Evolutionary conservation across 2,329 filamentous ascomycete genomes (phyloP).

Genomic region (Talaromyces sp.): DNA sequence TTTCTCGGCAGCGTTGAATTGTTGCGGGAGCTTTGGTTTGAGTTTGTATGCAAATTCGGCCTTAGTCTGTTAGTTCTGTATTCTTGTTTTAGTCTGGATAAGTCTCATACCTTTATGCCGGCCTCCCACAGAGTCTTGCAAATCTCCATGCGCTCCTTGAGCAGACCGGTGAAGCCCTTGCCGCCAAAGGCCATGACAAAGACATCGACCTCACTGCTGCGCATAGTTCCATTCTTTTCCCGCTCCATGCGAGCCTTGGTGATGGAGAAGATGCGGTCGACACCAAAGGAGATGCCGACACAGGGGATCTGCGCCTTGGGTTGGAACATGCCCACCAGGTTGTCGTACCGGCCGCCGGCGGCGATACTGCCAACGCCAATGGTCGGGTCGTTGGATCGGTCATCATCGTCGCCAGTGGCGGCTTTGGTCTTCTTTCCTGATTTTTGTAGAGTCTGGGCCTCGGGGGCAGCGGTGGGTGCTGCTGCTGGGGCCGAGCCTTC

Average conservation of each 20-base stretch:
- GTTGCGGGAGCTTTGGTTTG: slow-evolving; percentile 80
- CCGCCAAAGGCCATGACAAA: slow-evolving; percentile 94
- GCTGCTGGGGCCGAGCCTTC: slow-evolving; percentile 64
- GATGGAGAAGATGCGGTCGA: slow-evolving; percentile 92
- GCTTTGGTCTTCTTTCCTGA: slow-evolving; percentile 42
- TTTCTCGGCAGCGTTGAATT: slow-evolving; percentile 85
- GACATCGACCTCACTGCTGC: slow-evolving; percentile 76
- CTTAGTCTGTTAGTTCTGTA: slow-evolving; percentile 32
- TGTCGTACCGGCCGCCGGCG: slow-evolving; percentile 86
- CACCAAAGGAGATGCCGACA: slow-evolving; percentile 86
- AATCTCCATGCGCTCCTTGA: slow-evolving; percentile 79
- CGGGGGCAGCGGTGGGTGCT: slow-evolving; percentile 35
- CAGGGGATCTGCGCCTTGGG: slow-evolving; percentile 83
- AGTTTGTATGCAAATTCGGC: slow-evolving; percentile 86
- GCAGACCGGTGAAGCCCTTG: slow-evolving; percentile 73
- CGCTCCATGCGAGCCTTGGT: slow-evolving; percentile 70
- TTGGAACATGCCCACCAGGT: slow-evolving; percentile 89
- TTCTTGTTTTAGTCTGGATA: not conserved
- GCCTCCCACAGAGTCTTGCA: slow-evolving; percentile 75
- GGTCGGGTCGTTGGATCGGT: slow-evolving; percentile 72
- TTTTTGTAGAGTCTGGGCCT: slow-evolving; percentile 28
- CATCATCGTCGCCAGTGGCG: slow-evolving; percentile 55
- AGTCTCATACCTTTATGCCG: slow-evolving; percentile 64
- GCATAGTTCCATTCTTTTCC: slow-evolving; percentile 47
- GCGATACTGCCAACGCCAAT: slow-evolving; percentile 83